Conservation (phyloP, 2,329 filamentous ascomycete genomes). For the Sporothrix pallida region DNA sequence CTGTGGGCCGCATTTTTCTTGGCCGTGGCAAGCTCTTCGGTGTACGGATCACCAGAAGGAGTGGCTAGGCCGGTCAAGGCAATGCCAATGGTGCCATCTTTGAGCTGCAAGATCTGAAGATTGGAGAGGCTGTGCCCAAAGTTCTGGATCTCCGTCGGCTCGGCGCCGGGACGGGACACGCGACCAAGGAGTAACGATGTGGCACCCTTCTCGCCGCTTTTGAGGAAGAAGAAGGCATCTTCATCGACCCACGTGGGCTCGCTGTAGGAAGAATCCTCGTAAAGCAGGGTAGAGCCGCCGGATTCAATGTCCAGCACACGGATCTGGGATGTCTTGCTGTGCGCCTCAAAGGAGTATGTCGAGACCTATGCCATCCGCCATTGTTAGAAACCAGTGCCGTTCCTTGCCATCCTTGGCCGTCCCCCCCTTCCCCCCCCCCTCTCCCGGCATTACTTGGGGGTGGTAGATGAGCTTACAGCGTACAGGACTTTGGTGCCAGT, state of each 20-base stretch:
- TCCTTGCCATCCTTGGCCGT: too few species aligned
- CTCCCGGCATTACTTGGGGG: not conserved
- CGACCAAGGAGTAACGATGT: slow-evolving; percentile 55
- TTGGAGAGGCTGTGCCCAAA: slow-evolving; percentile 64
- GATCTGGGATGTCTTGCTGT: slow-evolving; percentile 71
- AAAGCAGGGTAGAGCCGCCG: slow-evolving; percentile 69
- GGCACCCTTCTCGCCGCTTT: slow-evolving; percentile 54
- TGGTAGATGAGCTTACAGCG: slow-evolving; percentile 52
- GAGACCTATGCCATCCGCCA: slow-evolving; percentile 55
- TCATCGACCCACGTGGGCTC: slow-evolving; percentile 80
- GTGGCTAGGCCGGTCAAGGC: slow-evolving; percentile 69
- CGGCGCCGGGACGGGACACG: slow-evolving; percentile 45
- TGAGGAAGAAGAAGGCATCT: slow-evolving; percentile 62
- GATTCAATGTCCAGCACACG: slow-evolving; percentile 71
- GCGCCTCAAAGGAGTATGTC: slow-evolving; percentile 79
- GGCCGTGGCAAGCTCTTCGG: slow-evolving; percentile 11
- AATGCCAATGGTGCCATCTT: slow-evolving; percentile 58
- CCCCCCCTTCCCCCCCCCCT: too few species aligned
- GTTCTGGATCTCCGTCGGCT: slow-evolving; percentile 54
- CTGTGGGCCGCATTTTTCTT: slow-evolving; percentile 61
- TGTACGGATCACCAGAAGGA: slow-evolving; percentile 69
- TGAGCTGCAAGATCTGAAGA: slow-evolving; percentile 61
- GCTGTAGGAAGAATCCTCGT: slow-evolving; percentile 66
- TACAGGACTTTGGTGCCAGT: slow-evolving; percentile 69
- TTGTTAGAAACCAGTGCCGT: not conserved